Base-by-base conservation (phyloP, 2,329 filamentous ascomycete species). In the Penicillium sp. region DNA sequence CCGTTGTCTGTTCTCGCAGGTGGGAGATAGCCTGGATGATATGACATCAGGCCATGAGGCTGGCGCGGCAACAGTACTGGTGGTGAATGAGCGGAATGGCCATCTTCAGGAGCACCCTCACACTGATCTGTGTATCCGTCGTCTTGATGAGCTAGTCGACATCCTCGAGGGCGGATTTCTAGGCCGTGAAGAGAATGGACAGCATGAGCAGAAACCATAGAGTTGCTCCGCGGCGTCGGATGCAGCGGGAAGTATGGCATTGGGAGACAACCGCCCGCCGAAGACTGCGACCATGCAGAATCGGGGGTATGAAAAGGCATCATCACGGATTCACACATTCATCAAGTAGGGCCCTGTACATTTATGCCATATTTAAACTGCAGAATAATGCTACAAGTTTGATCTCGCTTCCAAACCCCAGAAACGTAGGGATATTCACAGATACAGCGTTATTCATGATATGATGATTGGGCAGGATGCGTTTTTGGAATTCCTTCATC, bases 61-160 rank as follows among this genome's bases (percentile, higher is more conserved):
- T 0, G 91, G 91, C 1, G 88, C 90, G 1, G 86, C 89, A 32
- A 97, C 93, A 0, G 90, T 97, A n/a, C 65, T 97, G 64, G 74
- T 98, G 39, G 78, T 85, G 12, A 94, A 94, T 61, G 82, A 88
- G n/a, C 83, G 79, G n/a, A 95, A 95, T 64, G 68, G 67, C 47
- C 77, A 85, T 55, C 65, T 95, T 49, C 80, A 76, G 6, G 75
- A 80, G 25, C 86, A 94, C 63, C 78, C 83, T 54, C 81, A 89
- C 66, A 94, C 88, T 0, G 88, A 94, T 67, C 61, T 91, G 39
- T 83, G 83, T 9, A 84, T 95, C 44, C 66, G 70, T 52, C 76
- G 79, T 34, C 66, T 95, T 51, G 88, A 94, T 63, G 88, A 95
- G 51, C 68, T 95, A 55, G 80, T 93, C 45, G 76, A 73, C 8